A percentile compares a stretch with the other conserved stretches of the same genome.
Conservation (phyloP, 2,329 filamentous ascomycete genomes). For the Trichoderma gracile region DNA sequence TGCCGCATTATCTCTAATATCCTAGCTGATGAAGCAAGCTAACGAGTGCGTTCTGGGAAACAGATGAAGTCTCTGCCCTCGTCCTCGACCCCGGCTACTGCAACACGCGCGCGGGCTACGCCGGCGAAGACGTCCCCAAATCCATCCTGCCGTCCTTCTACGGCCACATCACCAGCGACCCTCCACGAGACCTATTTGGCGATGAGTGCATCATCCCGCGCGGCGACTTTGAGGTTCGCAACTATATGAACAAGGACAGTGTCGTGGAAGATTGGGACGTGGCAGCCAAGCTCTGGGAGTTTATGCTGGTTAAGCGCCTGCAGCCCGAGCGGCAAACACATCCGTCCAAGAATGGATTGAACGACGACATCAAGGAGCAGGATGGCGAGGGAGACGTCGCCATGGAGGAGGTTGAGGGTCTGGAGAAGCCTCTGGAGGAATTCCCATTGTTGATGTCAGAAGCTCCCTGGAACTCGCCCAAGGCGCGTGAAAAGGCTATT, state of each 20-base stretch:
- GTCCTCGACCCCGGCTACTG: constrained; percentile 95
- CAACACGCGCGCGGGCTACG: constrained; percentile 89
- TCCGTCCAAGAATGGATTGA: constrained; percentile 75
- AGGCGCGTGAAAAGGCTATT: constrained; percentile 89
- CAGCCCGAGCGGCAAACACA: constrained; percentile 73
- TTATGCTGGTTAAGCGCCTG: constrained; percentile 83
- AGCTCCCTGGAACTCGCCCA: constrained; percentile 85
- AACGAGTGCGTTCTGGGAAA: constrained; percentile 20
- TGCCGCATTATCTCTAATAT: background rate
- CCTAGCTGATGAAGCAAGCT: constrained; percentile 26
- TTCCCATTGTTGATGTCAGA: constrained; percentile 93
- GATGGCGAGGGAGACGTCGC: constrained; percentile 63
- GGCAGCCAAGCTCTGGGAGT: constrained; percentile 86
- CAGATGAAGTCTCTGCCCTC: constrained; percentile 96
- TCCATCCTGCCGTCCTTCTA: constrained; percentile 90
- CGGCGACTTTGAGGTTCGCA: constrained; percentile 77
- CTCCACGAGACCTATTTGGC: constrained; percentile 70
- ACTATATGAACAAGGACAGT: constrained; percentile 87
- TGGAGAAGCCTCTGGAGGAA: constrained; percentile 82
- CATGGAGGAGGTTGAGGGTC: constrained; percentile 53
- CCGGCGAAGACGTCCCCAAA: constrained; percentile 96
- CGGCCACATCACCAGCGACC: constrained; percentile 56
- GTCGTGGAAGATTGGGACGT: constrained; percentile 96
- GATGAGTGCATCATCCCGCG: constrained; percentile 85
- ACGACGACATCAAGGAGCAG: constrained; percentile 63